Evolutionary conservation across 148 eudicot genomes (phyloP).

Genomic region (Polygonum maritimum): DNA sequence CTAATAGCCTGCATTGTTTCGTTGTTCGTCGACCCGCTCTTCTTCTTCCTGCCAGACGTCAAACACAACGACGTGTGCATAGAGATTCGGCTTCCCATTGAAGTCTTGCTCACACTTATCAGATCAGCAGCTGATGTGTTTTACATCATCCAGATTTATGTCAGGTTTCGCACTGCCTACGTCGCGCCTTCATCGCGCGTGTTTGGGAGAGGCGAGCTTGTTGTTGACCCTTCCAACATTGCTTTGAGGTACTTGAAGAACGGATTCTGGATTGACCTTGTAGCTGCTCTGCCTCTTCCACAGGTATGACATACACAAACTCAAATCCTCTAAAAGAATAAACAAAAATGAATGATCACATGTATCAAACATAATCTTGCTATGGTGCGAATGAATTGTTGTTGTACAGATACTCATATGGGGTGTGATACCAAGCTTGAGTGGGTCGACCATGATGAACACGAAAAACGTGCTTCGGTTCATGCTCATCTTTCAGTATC

Average conservation of each 20-base stretch:
- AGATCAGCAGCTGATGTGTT: constrained; percentile 51
- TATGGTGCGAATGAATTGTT: not conserved
- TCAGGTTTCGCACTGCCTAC: constrained; percentile 72
- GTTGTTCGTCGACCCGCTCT: constrained; percentile 57
- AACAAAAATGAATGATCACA: not conserved
- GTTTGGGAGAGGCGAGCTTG: constrained; percentile 80
- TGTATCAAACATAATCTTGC: not conserved
- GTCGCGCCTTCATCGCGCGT: constrained; percentile 80
- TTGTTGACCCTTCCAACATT: constrained; percentile 51
- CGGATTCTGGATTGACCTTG: constrained; percentile 49
- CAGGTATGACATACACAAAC: constrained; percentile 39
- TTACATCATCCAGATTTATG: constrained; percentile 50
- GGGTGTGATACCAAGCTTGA: constrained; percentile 49
- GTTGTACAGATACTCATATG: constrained; percentile 54
- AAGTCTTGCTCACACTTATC: constrained; percentile 37
- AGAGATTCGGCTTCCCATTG: constrained; percentile 32
- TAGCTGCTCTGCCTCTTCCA: constrained; percentile 78
- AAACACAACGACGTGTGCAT: constrained; percentile 35
- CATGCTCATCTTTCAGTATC: constrained; percentile 50
- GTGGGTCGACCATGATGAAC: constrained; percentile 56
- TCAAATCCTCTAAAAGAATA: no score
- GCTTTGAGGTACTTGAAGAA: constrained; percentile 41
- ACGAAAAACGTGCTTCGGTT: constrained; percentile 54
- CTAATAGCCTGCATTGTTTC: constrained; percentile 45
- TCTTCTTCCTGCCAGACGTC: constrained; percentile 56